Evolutionary conservation across 108 stramenopile genomes (phyloP), one percentile per base, ranked within the genome.

Genomic region (Chaetoceros muelleri): DNA sequence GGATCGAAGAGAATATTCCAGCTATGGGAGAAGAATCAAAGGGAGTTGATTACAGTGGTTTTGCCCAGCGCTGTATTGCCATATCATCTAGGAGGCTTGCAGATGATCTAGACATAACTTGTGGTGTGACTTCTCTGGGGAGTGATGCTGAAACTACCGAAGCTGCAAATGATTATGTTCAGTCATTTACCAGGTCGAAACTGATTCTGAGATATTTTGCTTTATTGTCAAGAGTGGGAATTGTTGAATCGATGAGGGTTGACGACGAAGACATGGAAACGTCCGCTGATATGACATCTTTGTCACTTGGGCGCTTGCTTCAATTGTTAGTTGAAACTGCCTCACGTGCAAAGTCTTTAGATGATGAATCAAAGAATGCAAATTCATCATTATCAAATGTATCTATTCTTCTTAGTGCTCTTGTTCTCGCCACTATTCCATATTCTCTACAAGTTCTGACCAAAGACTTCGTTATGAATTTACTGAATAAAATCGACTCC

Each of bases 161-260:
- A 51, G 70, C 74, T 3, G 71, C 71, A 45, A 28, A 61, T 49
- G 34, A 40, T 13, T 10, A 40, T 40, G 34, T 40, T 10, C 5
- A 40, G 5, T 5, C 34, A 10, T 40, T 40, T 13, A 40, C 13
- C 8, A 71, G 84, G 8, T 27, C 74, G 53, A 81, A 85, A 44
- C 64, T 84, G 28, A 28, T 78, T 26, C 55, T 92, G 54, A 66
- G 84, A 26, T 92, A 83, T 53, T 57, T 92, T 44, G 85, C 80
- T 24, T 60, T 84, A 24, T 52, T 92, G 64, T 68, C 69, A 8
- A 64, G 65, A 28, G 62, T 78, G 18, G 80, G 79, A 18, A 62
- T 85, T 24, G 71, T 92, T 5, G 44, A 65, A 7, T 25, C 52
- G 1, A 62, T 55, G 19, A n/a, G n/a, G n/a, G 60, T 68, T 16